A percentile compares a stretch with the other conserved stretches of the same genome.
Evolutionary conservation across 495 filamentous ascomycete genomes (phyloP).

Genomic region (Tuber microsphaerosporum): DNA sequence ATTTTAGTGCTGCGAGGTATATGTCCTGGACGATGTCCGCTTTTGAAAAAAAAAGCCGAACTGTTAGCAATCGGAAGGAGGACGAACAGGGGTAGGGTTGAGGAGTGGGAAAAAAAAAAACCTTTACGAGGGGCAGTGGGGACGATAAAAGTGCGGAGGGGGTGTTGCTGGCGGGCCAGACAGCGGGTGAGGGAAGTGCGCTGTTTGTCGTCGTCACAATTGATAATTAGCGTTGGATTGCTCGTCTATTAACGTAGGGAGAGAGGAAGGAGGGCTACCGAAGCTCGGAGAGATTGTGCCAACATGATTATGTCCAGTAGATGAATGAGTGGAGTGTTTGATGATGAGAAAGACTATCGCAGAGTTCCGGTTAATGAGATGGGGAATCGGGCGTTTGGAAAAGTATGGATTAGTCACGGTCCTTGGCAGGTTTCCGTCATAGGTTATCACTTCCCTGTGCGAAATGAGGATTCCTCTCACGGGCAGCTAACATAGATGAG

Average conservation of each 20-base stretch:
- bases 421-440: not conserved
- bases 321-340: conserved; percentile 9
- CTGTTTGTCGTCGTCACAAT: conserved; percentile 46
- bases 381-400: conserved; percentile 24
- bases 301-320: conserved; percentile 49
- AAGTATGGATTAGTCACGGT: conserved; percentile 17
- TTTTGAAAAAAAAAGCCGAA: conserved; percentile 41
- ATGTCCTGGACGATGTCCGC: conserved; percentile 94
- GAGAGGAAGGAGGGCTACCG: conserved; percentile 47
- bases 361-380: conserved; percentile 21
- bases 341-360: not conserved
- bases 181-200: conserved; percentile 69
- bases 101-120: conserved; percentile 44
- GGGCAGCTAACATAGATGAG: not conserved
- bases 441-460: not conserved
- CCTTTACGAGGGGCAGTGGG: conserved; percentile 68
- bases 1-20: conserved; percentile 88
- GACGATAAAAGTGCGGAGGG: conserved; percentile 72
- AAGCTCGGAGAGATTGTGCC: conserved; percentile 59
- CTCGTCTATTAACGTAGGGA: conserved; percentile 29
- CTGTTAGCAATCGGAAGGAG: conserved; percentile 33
- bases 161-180: conserved; percentile 63
- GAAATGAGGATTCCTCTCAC: not conserved
- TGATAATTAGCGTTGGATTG: conserved; percentile 24
- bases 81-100: not conserved